A percentile compares a stretch with the other conserved stretches of the same genome.
Evolutionary conservation across 2,329 filamentous ascomycete species (phyloP).

Genomic region (Trichoderma simmonsii): DNA sequence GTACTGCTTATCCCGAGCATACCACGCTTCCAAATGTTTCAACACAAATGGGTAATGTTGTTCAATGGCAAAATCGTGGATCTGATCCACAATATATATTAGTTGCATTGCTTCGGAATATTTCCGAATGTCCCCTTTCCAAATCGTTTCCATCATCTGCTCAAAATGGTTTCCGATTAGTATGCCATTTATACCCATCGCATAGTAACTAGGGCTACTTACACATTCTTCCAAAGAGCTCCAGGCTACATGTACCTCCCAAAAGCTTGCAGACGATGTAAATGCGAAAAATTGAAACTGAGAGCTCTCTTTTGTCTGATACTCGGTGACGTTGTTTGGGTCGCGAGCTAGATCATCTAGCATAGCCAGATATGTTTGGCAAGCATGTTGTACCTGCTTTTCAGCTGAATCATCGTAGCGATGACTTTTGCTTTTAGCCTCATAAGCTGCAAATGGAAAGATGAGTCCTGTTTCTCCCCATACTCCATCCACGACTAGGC

Average conservation of each 20-base stretch:
- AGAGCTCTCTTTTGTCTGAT: not conserved
- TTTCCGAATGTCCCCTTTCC: not conserved
- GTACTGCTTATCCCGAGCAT: not conserved
- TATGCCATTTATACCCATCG: not conserved
- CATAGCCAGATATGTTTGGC: not conserved
- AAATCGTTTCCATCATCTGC: not conserved
- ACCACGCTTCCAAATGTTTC: not conserved
- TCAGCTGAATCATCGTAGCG: not conserved
- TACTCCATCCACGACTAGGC: not conserved
- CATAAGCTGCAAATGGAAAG: not conserved
- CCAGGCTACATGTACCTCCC: not conserved
- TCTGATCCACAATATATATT: not conserved
- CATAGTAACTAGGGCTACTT: not conserved
- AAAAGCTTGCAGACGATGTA: not conserved
- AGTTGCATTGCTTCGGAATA: not conserved
- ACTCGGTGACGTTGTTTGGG: not conserved
- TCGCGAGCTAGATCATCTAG: not conserved
- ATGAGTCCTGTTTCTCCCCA: not conserved
- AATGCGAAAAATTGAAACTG: not conserved
- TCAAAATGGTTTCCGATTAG: not conserved
- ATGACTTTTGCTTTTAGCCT: not conserved
- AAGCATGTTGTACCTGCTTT: not conserved
- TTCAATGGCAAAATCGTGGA: not conserved
- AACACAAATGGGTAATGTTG: not conserved
- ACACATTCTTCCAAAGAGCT: not conserved